Evolutionary conservation across 805 yeast genomes (phyloP), one percentile per base, ranked within the genome.

Genomic region (Grigorovia transvaalensis): DNA sequence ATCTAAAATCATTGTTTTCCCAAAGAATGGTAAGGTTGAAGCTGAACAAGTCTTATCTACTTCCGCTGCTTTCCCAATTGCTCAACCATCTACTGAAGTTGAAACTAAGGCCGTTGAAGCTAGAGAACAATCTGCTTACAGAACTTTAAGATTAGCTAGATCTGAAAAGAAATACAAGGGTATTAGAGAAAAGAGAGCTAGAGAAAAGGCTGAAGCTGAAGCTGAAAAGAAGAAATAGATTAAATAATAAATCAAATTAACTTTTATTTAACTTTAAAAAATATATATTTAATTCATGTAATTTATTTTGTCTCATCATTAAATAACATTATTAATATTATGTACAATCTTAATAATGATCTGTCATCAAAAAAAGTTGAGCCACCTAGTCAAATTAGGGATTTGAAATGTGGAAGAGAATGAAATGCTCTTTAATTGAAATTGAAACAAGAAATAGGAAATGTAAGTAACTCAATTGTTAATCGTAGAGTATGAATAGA

Each of bases 121-220:
- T 66, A 77, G 78, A 74, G 71, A 77, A 71, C 84, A 80, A 71
- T 82, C 75, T 67, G 98, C 99, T 72, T 91, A 70, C 95, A 81
- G 84, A 76, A 89, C 97, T 69, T 86, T 93, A 74, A 88, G 98
- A 79, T 76, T 79, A 70, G 98, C 98, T 62, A 87, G 93, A 82
- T 84, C 95, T 65, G 87, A 86, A 69, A 88, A 91, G 83, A 88
- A 81, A 77, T 85, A 80, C 85, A 80, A 75, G 74, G 99, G 99
- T 82, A 79, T 81, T 79, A 89, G 95, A 79, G 98, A 84, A 74
- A 93, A 91, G 95, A 86, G 96, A 80, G 96, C 96, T 71, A 82
- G 74, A 73, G 97, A 90, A 66, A 82, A 81, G 81, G 97, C 96
- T 74, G 98, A 88, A 80, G 98, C 97, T 75, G 99, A 90, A 81